A percentile compares a stretch with the other conserved stretches of the same genome.
These are phyloP conservation scores for Aspergillus sp. DNA, from an alignment of 2,329 filamentous ascomycete genomes.

Conservation along the genomic window DNA sequence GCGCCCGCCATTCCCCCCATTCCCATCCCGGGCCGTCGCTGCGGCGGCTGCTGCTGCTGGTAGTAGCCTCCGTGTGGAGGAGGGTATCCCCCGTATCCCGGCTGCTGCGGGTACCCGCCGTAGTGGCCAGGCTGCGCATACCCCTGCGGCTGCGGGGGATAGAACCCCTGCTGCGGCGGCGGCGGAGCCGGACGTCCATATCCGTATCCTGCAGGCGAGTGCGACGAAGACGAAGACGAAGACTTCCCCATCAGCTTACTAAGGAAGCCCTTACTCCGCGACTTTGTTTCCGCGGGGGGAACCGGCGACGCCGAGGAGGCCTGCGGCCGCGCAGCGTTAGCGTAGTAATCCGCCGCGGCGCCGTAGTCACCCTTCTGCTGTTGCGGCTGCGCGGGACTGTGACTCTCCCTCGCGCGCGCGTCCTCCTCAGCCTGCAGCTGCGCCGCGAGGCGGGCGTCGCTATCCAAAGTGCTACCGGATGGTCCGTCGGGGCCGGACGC, in stretches of 20 bases:
- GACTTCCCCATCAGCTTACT: constrained; percentile 53
- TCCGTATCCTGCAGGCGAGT: constrained; percentile 13
- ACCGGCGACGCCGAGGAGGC: not conserved
- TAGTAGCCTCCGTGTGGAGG: constrained; percentile 37
- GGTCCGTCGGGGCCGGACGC: not conserved
- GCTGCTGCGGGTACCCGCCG: constrained; percentile 34
- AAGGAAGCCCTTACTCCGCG: constrained; percentile 46
- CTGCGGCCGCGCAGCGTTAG: constrained; percentile 16
- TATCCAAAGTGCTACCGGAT: constrained; percentile 44
- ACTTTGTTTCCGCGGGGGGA: constrained; percentile 28
- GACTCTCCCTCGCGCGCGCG: constrained; percentile 47
- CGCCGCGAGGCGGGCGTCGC: constrained; percentile 72
- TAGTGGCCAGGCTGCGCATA: constrained; percentile 7
- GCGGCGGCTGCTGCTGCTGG: constrained; percentile 34
- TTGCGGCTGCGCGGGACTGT: constrained; percentile 2
- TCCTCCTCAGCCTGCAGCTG: constrained; percentile 83
- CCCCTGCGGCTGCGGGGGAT: not conserved
- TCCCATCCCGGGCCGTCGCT: constrained; percentile 44
- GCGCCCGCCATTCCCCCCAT: constrained; percentile 68
- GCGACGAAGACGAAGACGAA: constrained; percentile 17
- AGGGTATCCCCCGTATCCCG: constrained; percentile 35
- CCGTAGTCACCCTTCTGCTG: constrained; percentile 23
- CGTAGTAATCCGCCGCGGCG: constrained; percentile 50
- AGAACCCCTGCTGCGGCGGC: constrained; percentile 25
- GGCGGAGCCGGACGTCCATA: constrained; percentile 22